A percentile compares a stretch with the other conserved stretches of the same genome.
Evolutionary conservation across 805 yeast species (phyloP).

Genomic region (Pichia nanzhaoensis): DNA sequence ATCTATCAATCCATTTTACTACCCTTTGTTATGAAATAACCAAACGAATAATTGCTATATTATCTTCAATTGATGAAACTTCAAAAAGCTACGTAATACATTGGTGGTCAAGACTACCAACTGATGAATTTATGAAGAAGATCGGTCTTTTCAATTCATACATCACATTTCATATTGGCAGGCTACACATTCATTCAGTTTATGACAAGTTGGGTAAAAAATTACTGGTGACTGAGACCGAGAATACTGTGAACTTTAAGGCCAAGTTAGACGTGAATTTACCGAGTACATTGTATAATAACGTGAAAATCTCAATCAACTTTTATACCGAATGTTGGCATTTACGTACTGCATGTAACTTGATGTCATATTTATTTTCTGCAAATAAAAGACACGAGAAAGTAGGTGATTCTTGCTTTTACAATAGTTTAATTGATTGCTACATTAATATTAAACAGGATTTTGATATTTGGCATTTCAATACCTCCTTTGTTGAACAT

Average conservation of each 20-base stretch:
- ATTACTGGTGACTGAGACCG: conserved; percentile 12
- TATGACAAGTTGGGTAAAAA: conserved; percentile 18
- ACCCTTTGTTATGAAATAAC: conserved; percentile 59
- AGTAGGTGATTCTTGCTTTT: conserved; percentile 44
- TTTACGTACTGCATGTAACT: conserved; percentile 55
- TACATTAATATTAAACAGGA: conserved; percentile 68
- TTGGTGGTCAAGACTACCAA: conserved; percentile 45
- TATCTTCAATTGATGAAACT: conserved; percentile 43
- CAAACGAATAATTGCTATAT: conserved; percentile 61
- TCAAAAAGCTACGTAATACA: conserved; percentile 40
- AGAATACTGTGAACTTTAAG: conserved; percentile 29
- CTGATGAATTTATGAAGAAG: conserved; percentile 40
- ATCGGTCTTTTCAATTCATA: conserved; percentile 69
- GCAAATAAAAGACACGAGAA: conserved; percentile 39
- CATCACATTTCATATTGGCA: conserved; percentile 67
- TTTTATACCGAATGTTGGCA: conserved; percentile 83
- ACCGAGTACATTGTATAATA: background rate
- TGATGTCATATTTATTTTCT: conserved; percentile 47
- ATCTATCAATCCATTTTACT: conserved; percentile 41
- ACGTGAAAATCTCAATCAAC: conserved; percentile 39
- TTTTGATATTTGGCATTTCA: conserved; percentile 75
- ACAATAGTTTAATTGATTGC: conserved; percentile 80
- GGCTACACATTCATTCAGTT: conserved; percentile 36
- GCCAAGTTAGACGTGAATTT: conserved; percentile 7
- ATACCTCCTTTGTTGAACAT: conserved; percentile 22